Percentiles rank a stretch among this genome's conserved stretches.
phyloP scores from a whole-genome alignment of 352 stramenopile genomes.

The Globisporangium echinulatum region DNA sequence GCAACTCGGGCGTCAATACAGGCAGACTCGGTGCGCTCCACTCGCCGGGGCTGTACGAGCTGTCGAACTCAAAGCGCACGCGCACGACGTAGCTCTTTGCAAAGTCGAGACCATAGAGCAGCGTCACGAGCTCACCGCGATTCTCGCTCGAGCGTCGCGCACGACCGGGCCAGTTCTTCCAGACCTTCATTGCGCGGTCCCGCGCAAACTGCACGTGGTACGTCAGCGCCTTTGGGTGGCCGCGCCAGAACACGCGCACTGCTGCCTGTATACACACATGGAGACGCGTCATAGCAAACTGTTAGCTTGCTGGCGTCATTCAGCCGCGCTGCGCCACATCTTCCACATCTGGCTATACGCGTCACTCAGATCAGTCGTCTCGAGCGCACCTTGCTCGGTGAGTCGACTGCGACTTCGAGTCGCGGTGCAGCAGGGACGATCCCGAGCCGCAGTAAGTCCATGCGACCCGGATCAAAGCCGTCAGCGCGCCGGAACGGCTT shows the following conservation, averaged over 20 bases:
- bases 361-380: not conserved
- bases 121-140: conserved; percentile 50
- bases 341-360: too few species aligned
- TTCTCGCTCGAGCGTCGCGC: conserved; percentile 34
- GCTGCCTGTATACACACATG: conserved; percentile 33
- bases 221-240: conserved; percentile 40
- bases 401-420: conserved; percentile 41
- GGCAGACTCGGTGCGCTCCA: conserved; percentile 53
- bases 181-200: conserved; percentile 72
- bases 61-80: conserved; percentile 59
- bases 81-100: conserved; percentile 73
- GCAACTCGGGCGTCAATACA: conserved; percentile 32
- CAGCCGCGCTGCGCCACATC: too few species aligned
- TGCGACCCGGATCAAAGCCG: conserved; percentile 32
- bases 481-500: conserved; percentile 65
- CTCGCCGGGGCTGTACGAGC: conserved; percentile 33
- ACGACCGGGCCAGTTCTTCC: conserved; percentile 66
- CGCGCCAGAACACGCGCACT: conserved; percentile 50
- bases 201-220: conserved; percentile 69
- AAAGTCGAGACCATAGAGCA: conserved; percentile 63
- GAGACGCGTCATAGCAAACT: not conserved
- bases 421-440: conserved; percentile 39
- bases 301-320: too few species aligned
- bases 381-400: conserved; percentile 45
- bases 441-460: conserved; percentile 28